A percentile compares a stretch with the other conserved stretches of the same genome.
Conservation (phyloP, 2,329 filamentous ascomycete species). For the Decorospora gaudefroyi region DNA sequence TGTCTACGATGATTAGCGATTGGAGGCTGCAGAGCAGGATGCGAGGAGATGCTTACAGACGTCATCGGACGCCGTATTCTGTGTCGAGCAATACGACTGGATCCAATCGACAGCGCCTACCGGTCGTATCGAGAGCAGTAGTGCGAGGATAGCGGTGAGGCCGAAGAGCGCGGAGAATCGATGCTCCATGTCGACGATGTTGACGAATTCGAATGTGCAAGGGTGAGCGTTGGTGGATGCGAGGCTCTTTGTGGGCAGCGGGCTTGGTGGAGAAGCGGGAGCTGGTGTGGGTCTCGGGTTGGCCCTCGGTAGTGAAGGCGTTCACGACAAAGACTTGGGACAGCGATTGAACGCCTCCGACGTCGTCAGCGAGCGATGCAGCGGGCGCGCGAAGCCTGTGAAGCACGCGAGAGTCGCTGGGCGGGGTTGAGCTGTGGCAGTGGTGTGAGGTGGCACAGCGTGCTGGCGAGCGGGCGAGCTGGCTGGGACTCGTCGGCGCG, state of each 20-base stretch:
- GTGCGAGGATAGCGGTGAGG: constrained; percentile 26
- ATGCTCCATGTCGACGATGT: constrained; percentile 27
- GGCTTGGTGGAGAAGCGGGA: neutral
- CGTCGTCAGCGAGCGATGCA: constrained; percentile 14
- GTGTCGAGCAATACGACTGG: constrained; percentile 51
- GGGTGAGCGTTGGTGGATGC: constrained; percentile 7
- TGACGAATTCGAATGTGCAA: constrained; percentile 6
- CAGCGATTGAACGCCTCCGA: constrained; percentile 35
- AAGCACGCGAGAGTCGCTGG: constrained; percentile 2
- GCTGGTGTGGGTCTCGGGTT: neutral
- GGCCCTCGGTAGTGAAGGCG: constrained; percentile 15
- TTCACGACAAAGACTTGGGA: constrained; percentile 14
- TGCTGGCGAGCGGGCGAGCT: neutral
- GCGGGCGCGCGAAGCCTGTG: neutral
- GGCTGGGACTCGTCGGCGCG: neutral
- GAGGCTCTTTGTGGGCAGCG: constrained; percentile 4
- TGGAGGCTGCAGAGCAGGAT: neutral
- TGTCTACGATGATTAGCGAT: constrained; percentile 24
- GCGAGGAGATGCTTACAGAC: constrained; percentile 38
- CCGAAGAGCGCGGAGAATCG: constrained; percentile 14
- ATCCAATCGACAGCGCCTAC: constrained; percentile 5
- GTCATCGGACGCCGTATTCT: constrained; percentile 49
- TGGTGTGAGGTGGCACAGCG: constrained; percentile 21
- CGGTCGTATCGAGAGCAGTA: constrained; percentile 20
- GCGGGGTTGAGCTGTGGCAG: constrained; percentile 10